Base-by-base conservation (phyloP, 2,329 filamentous ascomycete species). In the Colletotrichum filicis region DNA sequence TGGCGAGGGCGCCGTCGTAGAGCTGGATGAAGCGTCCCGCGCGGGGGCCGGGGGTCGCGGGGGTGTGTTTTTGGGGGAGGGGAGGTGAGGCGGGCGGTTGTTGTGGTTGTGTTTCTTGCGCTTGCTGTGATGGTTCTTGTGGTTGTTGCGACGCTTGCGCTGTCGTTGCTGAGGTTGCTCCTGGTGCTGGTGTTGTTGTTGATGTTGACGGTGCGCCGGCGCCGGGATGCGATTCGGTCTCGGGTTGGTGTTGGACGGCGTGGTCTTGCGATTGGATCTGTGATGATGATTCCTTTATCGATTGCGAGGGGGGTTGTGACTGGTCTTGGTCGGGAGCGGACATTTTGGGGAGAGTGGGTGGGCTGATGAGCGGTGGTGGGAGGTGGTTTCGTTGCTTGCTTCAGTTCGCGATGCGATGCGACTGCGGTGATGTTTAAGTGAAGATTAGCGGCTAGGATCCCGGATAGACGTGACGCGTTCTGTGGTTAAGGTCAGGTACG, bases 1-100 rank as follows among this genome's bases (percentile, higher is more conserved):
- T 86, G 58, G 80, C 76, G 28, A 92, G 85, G 32, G 86, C 86
- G 70, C 84, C 81, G 66, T 84, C 83, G 78, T 90, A 91, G 42
- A 91, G 83, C 66, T 86, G 82, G 65, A 87, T 85, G 71, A 92
- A 86, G 57, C 87, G 86, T 32, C 82, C 77, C 2, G 91, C 91
- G 76, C 90, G 89, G 3, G 87, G 87, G 59, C 91, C 91, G 0
- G 90, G 89, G 0, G 85, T 83, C 56, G 82, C 79, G 37, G 85
- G 79, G 12, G 82, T 84, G 78, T 85, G 84, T 26, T 82, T 82
- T 60, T 80, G 75, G 1, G 85, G 85, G 1, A 85, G 80, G 26
- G 83, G 83, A 26, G 84, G 83, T 8, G 84, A 83, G 26, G 77
- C 77, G 3, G 79, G 77, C 22, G 78, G 64, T 8, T 74, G 64